These are phyloP conservation scores for Botryotinia calthae DNA, from an alignment of 2,329 filamentous ascomycete genomes.

Conservation along the genomic window DNA sequence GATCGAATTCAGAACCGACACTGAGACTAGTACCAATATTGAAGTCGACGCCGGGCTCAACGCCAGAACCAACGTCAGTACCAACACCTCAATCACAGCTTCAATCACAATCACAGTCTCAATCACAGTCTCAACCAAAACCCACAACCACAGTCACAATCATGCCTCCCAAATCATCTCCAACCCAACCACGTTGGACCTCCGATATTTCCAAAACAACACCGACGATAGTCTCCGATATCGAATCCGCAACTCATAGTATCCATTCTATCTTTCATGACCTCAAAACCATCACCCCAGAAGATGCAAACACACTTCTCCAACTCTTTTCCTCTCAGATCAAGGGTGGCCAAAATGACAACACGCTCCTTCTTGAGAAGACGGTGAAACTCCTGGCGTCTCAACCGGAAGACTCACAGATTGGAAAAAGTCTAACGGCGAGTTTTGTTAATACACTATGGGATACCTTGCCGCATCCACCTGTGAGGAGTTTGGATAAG, in stretches of 20 bases:
- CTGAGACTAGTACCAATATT: background rate
- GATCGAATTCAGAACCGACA: background rate
- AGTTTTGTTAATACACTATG: conserved; percentile 66
- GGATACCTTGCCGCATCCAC: conserved; percentile 70
- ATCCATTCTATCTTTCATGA: conserved; percentile 38
- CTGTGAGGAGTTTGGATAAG: conserved; percentile 62
- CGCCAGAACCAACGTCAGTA: background rate
- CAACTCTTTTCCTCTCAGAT: conserved; percentile 59
- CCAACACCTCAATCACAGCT: background rate
- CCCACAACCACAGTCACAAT: background rate
- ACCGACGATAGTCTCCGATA: background rate
- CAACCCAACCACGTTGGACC: background rate
- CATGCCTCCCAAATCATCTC: background rate
- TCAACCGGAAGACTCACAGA: conserved; percentile 1
- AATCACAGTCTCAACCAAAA: background rate
- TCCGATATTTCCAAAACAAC: conserved; percentile 7
- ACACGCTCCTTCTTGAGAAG: conserved; percentile 73
- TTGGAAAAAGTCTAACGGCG: conserved; percentile 52
- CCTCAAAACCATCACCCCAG: conserved; percentile 45
- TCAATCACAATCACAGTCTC: background rate
- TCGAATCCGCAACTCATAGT: conserved; percentile 16
- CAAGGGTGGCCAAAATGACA: conserved; percentile 66
- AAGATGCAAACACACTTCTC: conserved; percentile 55
- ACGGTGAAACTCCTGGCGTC: conserved; percentile 49
- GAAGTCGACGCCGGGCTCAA: background rate